Evolutionary conservation across 1,284 basidiomycete genomes (phyloP), one percentile per base, ranked within the genome.

Genomic region (Malassezia restricta): DNA sequence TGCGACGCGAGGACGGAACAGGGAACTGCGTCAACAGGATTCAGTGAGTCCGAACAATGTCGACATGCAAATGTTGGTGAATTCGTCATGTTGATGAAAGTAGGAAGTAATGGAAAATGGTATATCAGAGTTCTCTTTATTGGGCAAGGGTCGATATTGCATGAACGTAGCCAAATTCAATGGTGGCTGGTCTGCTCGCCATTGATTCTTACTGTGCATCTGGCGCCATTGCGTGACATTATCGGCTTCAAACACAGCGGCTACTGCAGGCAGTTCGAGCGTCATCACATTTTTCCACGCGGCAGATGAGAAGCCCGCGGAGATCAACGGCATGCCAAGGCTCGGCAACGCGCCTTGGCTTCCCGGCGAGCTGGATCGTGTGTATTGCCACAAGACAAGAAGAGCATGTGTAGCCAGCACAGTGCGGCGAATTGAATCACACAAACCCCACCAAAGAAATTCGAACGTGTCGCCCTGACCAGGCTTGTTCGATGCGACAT

Each of bases 1-100:
- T 4, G 20, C 4, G 20, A 24, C 20, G 33, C 33, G n/a, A 15
- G 33, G 9, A 5, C 33, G 9, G 33, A 11, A 2, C 5, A 5
- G 33, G 5, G 3, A 5, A 11, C 28, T 43, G 32, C n/a, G 6
- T 15, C 20, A 40, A 24, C 37, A 43, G n/a, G 29, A 12, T 8
- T 7, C 29, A 12, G 53, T 45, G 20, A 64, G 47, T 8, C 57
- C 62, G 49, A 60, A 55, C 7, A 62, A 32, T 11, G 55, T 50
- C 3, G 53, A 51, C 9, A 64, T 51, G 43, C 54, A 54, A n/a
- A 60, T 55, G 47, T 64, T 59, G n/a, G 62, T 64, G 39, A 64
- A 64, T 31, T 54, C 57, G 42, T 64, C 62, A 37, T 58, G 52
- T 12, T 51, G 48, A n/a, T 57, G 48, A 28, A 64, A 58, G 40